These are phyloP conservation scores for Tricharina praecox DNA, from an alignment of 495 filamentous ascomycete genomes.

Conservation along the genomic window DNA sequence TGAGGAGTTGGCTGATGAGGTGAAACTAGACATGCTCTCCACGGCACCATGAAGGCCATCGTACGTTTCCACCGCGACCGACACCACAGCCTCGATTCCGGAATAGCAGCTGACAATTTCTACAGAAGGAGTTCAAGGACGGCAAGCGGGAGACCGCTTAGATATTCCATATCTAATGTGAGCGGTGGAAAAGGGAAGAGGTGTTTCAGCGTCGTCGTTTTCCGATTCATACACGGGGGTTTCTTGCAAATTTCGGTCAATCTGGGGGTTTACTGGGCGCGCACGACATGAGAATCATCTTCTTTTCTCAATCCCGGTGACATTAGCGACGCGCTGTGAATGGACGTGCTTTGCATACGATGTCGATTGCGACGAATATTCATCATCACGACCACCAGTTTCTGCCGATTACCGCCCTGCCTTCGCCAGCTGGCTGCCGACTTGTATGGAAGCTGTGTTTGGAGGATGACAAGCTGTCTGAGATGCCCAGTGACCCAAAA, in stretches of 20 bases:
- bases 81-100: not conserved
- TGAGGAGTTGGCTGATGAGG: too few relatives aligned
- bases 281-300: not conserved
- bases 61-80: slow-evolving; percentile 40
- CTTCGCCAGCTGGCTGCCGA: too few relatives aligned
- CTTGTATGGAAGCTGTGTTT: too few relatives aligned
- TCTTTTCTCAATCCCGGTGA: not conserved
- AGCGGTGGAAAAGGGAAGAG: slow-evolving; percentile 20
- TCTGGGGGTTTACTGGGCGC: slow-evolving; percentile 12
- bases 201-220: slow-evolving; percentile 1
- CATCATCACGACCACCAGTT: not conserved
- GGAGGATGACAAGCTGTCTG: too few relatives aligned
- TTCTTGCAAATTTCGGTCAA: slow-evolving; percentile 21
- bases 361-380: too few relatives aligned
- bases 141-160: slow-evolving; percentile 87
- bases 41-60: slow-evolving; percentile 94
- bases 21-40: slow-evolving; percentile 62
- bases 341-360: too few relatives aligned
- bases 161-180: slow-evolving; percentile 28
- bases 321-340: too few relatives aligned
- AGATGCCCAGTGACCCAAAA: not conserved
- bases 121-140: slow-evolving; percentile 93
- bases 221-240: slow-evolving; percentile 6
- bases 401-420: not conserved
- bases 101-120: slow-evolving; percentile 32